Conservation (phyloP, 176 grass and related monocot genomes). For the Eleusine coracana region DNA sequence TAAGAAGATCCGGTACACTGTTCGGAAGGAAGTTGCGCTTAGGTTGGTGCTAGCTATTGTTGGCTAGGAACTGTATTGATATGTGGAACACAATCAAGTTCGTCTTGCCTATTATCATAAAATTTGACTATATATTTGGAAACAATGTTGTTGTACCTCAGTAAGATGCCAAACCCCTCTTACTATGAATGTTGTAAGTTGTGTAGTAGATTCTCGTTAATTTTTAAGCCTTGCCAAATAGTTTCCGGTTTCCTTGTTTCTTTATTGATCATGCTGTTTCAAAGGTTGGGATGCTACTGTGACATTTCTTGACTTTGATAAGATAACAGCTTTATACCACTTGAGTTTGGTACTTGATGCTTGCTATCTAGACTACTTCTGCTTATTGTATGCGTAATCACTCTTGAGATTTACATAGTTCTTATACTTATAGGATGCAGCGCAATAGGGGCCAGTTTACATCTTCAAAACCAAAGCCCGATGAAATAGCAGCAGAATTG, state of each 20-base stretch:
- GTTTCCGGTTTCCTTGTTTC: not conserved
- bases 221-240: not conserved
- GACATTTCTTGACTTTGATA: slow-evolving; percentile 20
- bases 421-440: slow-evolving; percentile 77
- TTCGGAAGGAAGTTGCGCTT: slow-evolving; percentile 91
- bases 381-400: not conserved
- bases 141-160: not conserved
- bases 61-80: not conserved
- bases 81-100: slow-evolving; percentile 21
- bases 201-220: not conserved
- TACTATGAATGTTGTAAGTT: not conserved
- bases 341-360: slow-evolving; percentile 4
- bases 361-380: slow-evolving; percentile 1
- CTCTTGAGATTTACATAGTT: slow-evolving; percentile 5
- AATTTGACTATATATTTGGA: not conserved
- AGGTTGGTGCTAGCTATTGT: slow-evolving; percentile 59
- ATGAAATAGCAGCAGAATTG: slow-evolving; percentile 59
- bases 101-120: not conserved
- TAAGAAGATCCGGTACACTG: slow-evolving; percentile 96
- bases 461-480: slow-evolving; percentile 88
- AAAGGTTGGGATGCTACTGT: not conserved
- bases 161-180: not conserved
- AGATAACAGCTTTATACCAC: not conserved
- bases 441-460: slow-evolving; percentile 97
- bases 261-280: slow-evolving; percentile 8